phyloP scores from a whole-genome alignment of 371 early-diverging fungal genomes.

The Apophysomyces elegans region DNA sequence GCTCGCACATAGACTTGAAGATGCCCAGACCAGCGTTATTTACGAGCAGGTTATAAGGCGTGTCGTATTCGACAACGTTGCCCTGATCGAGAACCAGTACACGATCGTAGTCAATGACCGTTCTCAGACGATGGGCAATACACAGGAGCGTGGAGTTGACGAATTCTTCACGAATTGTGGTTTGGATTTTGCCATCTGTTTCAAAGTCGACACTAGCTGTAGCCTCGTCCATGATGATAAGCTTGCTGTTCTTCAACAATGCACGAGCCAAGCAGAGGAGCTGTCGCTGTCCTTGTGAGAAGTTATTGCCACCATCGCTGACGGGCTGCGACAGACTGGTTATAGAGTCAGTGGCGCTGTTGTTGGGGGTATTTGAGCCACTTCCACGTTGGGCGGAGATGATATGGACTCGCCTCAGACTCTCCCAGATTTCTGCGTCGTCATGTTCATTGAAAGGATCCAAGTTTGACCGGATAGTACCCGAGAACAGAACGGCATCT shows the following conservation, averaged over 20 bases:
- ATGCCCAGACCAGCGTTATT: conserved; percentile 34
- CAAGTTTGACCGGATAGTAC: conserved; percentile 71
- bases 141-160: conserved; percentile 46
- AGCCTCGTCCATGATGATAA: conserved; percentile 58
- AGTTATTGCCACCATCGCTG: conserved; percentile 64
- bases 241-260: conserved; percentile 53
- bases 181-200: conserved; percentile 57
- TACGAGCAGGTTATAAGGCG: conserved; percentile 51
- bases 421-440: conserved; percentile 77
- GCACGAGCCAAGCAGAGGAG: conserved; percentile 77
- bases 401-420: conserved; percentile 61
- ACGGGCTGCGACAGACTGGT: conserved; percentile 45
- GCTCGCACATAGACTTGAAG: conserved; percentile 61
- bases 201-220: conserved; percentile 70
- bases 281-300: conserved; percentile 81
- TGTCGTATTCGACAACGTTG: conserved; percentile 70
- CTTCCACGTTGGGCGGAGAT: not conserved
- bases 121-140: conserved; percentile 67
- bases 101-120: conserved; percentile 78
- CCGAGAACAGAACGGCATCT: conserved; percentile 85
- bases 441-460: conserved; percentile 69
- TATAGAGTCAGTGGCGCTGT: not conserved
- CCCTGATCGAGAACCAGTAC: conserved; percentile 81
- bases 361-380: not conserved
- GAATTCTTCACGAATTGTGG: conserved; percentile 64